Evolutionary conservation across 2,329 filamentous ascomycete species (phyloP), one percentile per base, ranked within the genome.

Genomic region (Peltaster fructicola): DNA sequence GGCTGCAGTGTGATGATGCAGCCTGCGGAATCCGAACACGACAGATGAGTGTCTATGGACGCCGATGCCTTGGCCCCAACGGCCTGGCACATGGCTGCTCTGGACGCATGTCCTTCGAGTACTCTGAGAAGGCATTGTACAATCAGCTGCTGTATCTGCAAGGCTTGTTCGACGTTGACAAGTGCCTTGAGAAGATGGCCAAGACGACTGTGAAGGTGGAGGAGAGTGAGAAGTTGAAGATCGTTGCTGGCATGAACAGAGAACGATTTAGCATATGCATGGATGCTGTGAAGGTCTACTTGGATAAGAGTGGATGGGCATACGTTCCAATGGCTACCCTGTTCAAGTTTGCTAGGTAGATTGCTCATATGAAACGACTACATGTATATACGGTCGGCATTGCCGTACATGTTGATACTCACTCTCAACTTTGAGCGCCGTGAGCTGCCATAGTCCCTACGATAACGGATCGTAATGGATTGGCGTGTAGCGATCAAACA

Each of bases 101-200:
- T 4, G 88, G 88, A 11, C 69, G 69, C 24, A 95, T 98, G 84
- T 59, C 67, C 12, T 93, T 84, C 48, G 82, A 90, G 54, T 75
- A 79, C 44, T 63, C 67, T 1, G 88, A 95, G 56, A 85, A 88
- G 54, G 74, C 76, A 42, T 65, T 95, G 30, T 95, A 93, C 56
- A 95, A 91, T 50, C 88, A 98, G 54, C 61, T 98, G 19, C 56
- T 95, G 27, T 98, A 92, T 56, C 77, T 84, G 47, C 67, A 76
- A 15, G 65, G 65, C 23, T 54, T 95, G 27, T 98, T 82, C 61
- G 84, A 98, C 51, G 76, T 90, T 3, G 84, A 95, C 33, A 81
- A 79, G 53, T 76, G 76, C 8, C 68, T 68, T 35, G 45, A 50
- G 11, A 52, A 48, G 22, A 57, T 47, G 27, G 33, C 35, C 10